Conservation (phyloP, 2,329 filamentous ascomycete species). For the Diaporthe sp. region DNA sequence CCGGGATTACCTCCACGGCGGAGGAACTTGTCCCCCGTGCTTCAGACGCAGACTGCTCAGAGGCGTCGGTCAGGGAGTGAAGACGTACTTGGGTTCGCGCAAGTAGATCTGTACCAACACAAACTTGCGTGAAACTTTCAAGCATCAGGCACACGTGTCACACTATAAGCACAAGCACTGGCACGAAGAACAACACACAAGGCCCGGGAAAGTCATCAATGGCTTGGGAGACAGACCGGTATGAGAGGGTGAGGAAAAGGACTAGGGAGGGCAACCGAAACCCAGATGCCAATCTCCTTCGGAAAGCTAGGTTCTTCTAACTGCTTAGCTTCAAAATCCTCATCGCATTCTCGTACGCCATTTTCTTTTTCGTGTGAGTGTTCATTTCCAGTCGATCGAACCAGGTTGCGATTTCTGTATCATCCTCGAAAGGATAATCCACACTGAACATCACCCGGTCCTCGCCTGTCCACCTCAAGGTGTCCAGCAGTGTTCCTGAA, state of each 20-base stretch:
- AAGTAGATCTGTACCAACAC: neutral
- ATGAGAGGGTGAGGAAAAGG: neutral
- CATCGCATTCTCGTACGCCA: constrained; percentile 29
- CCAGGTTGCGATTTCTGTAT: constrained; percentile 12
- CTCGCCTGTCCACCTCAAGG: constrained; percentile 23
- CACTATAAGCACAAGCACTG: neutral
- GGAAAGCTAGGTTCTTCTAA: neutral
- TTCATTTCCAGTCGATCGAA: constrained; percentile 29
- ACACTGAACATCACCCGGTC: constrained; percentile 31
- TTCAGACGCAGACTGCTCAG: neutral
- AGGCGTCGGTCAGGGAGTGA: too few species aligned
- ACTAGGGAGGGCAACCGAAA: neutral
- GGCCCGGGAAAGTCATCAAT: too few species aligned
- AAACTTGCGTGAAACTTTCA: neutral
- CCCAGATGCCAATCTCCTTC: too few species aligned
- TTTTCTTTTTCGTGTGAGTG: constrained; percentile 15
- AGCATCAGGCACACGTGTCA: neutral
- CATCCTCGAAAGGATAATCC: constrained; percentile 23
- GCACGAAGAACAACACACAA: too few species aligned
- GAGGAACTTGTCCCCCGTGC: neutral
- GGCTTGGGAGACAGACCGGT: neutral
- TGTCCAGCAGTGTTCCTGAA: constrained; percentile 1
- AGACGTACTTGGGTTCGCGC: neutral
- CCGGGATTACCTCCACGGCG: neutral
- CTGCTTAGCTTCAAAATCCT: constrained; percentile 13